Conservation (phyloP, 495 filamentous ascomycete species). For the Friedmanniomyces endolithicus region DNA sequence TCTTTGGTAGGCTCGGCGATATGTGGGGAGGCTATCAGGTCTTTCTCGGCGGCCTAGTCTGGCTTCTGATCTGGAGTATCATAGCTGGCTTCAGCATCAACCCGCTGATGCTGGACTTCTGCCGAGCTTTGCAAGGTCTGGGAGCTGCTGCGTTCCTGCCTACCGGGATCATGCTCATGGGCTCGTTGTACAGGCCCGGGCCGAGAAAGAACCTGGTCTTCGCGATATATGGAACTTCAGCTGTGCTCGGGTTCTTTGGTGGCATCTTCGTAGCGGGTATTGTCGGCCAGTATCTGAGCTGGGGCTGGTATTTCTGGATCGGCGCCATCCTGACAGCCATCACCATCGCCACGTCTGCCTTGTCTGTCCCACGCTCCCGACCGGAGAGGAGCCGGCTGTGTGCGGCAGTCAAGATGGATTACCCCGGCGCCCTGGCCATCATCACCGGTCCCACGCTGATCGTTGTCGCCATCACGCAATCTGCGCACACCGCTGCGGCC, state of each 20-base stretch:
- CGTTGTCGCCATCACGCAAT: constrained; percentile 68
- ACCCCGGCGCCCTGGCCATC: constrained; percentile 51
- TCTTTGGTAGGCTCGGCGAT: constrained; percentile 47
- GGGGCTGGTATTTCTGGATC: constrained; percentile 45
- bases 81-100: constrained; percentile 57
- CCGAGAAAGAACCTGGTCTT: constrained; percentile 80
- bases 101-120: constrained; percentile 59
- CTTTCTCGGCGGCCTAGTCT: constrained; percentile 55
- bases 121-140: constrained; percentile 65
- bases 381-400: constrained; percentile 30
- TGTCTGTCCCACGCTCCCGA: constrained; percentile 50
- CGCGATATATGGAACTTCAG: constrained; percentile 63
- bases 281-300: constrained; percentile 48
- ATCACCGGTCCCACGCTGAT: constrained; percentile 57
- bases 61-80: constrained; percentile 59
- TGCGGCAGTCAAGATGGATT: constrained; percentile 59
- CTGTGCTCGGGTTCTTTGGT: constrained; percentile 65
- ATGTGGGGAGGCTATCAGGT: constrained; percentile 57
- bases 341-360: constrained; percentile 41
- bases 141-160: constrained; percentile 61
- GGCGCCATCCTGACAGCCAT: constrained; percentile 46
- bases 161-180: constrained; percentile 64
- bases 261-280: constrained; percentile 69
- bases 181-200: constrained; percentile 68
- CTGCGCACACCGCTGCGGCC: constrained; percentile 51